These are phyloP conservation scores for Carex littledalei DNA, from an alignment of 176 grass and related monocot genomes.

Conservation along the genomic window DNA sequence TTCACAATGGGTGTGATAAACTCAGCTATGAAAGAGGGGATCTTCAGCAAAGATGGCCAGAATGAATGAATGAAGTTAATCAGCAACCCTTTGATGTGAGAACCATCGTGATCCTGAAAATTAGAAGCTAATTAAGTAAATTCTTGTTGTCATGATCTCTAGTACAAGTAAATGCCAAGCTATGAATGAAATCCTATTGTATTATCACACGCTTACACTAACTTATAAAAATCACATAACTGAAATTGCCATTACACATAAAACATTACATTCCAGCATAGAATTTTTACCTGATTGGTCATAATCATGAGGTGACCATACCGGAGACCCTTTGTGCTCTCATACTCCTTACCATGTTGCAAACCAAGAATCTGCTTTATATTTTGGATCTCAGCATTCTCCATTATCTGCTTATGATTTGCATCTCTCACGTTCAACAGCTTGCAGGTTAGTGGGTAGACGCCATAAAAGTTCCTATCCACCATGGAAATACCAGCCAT, in stretches of 20 bases:
- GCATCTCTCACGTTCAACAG: constrained; percentile 45
- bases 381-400: constrained; percentile 43
- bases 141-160: neutral
- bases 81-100: constrained; percentile 41
- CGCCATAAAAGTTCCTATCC: constrained; percentile 41
- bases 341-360: constrained; percentile 48
- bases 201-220: neutral
- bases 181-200: neutral
- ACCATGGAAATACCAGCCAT: constrained; percentile 53
- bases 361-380: constrained; percentile 50
- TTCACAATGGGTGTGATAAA: constrained; percentile 49
- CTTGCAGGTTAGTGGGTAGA: constrained; percentile 41
- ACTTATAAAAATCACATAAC: too few species aligned
- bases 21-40: constrained; percentile 47
- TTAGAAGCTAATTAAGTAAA: neutral
- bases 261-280: neutral
- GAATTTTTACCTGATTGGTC: constrained; percentile 35
- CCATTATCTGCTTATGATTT: constrained; percentile 43
- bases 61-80: constrained; percentile 46
- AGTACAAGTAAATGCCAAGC: neutral
- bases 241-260: neutral
- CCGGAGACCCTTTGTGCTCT: constrained; percentile 37
- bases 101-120: constrained; percentile 46
- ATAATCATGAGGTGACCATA: constrained; percentile 65
- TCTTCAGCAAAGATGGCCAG: constrained; percentile 44